Percentiles rank a stretch among this genome's conserved stretches.
These are phyloP conservation scores for Rhodotorula graminis DNA, from an alignment of 768 basidiomycete species.

Conservation along the genomic window DNA sequence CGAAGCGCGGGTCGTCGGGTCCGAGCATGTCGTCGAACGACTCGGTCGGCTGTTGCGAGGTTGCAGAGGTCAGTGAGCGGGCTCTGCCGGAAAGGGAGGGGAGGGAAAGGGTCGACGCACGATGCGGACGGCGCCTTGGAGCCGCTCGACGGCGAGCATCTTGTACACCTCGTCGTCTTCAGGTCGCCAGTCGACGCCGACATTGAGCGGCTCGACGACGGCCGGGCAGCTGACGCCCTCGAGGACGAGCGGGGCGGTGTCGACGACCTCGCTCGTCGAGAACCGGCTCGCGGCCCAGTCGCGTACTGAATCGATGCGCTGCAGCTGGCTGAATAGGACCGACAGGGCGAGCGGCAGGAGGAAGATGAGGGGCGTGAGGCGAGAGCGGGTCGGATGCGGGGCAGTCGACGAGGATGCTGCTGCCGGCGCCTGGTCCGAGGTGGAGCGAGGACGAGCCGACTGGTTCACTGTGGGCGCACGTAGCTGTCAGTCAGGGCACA, in stretches of 20 bases:
- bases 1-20: slow-evolving; percentile 21
- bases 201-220: slow-evolving; percentile 2
- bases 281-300: too few species aligned
- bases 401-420: background rate
- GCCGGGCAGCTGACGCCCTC: slow-evolving; percentile 3
- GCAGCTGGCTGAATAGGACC: background rate
- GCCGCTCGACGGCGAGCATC: slow-evolving; percentile 9
- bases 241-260: background rate
- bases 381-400: too few species aligned
- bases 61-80: background rate
- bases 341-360: slow-evolving; percentile 2
- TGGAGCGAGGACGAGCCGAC: too few species aligned
- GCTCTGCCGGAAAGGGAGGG: too few species aligned
- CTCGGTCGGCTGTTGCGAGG: slow-evolving; percentile 24
- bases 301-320: background rate
- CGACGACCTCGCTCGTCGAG: too few species aligned
- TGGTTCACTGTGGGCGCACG: background rate
- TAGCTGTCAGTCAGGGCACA: too few species aligned
- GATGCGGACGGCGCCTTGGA: slow-evolving; percentile 18
- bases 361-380: slow-evolving; percentile 5
- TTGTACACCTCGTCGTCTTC: slow-evolving; percentile 11
- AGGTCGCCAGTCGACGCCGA: slow-evolving; percentile 16
- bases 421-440: background rate
- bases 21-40: slow-evolving; percentile 35
- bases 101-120: background rate